These are phyloP conservation scores for Pelargonium cotyledonis DNA, from an alignment of 441 rosid genomes.

Conservation along the genomic window DNA sequence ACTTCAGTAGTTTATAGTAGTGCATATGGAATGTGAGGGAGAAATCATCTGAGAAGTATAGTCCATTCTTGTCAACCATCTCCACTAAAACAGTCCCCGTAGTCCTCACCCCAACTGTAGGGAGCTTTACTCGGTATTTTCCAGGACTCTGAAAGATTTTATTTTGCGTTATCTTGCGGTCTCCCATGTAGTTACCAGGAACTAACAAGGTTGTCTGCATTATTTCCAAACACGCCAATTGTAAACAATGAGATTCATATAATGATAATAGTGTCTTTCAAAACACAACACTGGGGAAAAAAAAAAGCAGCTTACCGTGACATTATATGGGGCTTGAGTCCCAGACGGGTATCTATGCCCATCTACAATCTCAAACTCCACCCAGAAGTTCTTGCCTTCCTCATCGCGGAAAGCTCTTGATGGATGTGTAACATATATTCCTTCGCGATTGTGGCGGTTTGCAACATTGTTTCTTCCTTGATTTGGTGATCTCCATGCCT, in stretches of 20 bases:
- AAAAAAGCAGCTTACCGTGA: constrained; percentile 58
- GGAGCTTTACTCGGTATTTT: constrained; percentile 70
- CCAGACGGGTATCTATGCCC: constrained; percentile 86
- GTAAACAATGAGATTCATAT: not conserved
- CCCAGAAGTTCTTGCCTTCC: constrained; percentile 97
- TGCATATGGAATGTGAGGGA: constrained; percentile 96
- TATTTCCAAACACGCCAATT: not conserved
- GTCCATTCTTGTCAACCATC: constrained; percentile 90
- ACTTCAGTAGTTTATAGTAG: constrained; percentile 90
- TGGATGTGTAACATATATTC: constrained; percentile 68
- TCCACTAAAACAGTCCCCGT: constrained; percentile 88
- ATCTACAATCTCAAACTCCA: constrained; percentile 92
- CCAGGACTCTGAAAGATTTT: constrained; percentile 67
- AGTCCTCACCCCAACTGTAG: constrained; percentile 86
- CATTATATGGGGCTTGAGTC: constrained; percentile 84
- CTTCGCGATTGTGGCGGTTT: constrained; percentile 64
- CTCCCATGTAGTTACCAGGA: constrained; percentile 95
- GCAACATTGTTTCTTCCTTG: constrained; percentile 95
- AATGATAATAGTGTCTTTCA: no score
- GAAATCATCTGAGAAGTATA: constrained; percentile 92
- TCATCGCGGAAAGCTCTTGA: constrained; percentile 95
- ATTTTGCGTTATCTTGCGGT: constrained; percentile 61
- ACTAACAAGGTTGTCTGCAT: constrained; percentile 81
- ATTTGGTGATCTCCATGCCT: constrained; percentile 91
- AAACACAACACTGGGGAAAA: not conserved